These are phyloP conservation scores for Sclerotinia glacialis DNA, from an alignment of 2,329 filamentous ascomycete species.

Conservation along the genomic window DNA sequence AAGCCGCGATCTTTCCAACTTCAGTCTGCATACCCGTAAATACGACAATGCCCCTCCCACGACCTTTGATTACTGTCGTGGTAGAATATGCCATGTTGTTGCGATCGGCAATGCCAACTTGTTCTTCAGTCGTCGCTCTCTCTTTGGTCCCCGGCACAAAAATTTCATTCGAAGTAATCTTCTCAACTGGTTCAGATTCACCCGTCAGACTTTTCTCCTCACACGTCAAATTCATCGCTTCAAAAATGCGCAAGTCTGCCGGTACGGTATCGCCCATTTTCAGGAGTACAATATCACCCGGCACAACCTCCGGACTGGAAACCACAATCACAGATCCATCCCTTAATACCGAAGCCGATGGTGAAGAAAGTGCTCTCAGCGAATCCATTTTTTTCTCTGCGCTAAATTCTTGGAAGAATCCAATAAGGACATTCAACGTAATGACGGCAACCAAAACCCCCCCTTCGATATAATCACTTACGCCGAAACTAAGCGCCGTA, in stretches of 20 bases:
- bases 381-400: slow-evolving; percentile 55
- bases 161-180: slow-evolving; percentile 56
- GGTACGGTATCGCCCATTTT: slow-evolving; percentile 95
- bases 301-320: slow-evolving; percentile 56
- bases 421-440: slow-evolving; percentile 56
- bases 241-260: slow-evolving; percentile 67
- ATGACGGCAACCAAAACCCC: slow-evolving; percentile 59
- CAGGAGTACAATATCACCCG: slow-evolving; percentile 84
- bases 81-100: slow-evolving; percentile 56
- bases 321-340: slow-evolving; percentile 50
- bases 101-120: slow-evolving; percentile 51
- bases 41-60: slow-evolving; percentile 53
- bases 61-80: slow-evolving; percentile 53
- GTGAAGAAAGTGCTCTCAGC: slow-evolving; percentile 49
- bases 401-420: slow-evolving; percentile 53
- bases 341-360: slow-evolving; percentile 50
- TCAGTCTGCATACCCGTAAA: slow-evolving; percentile 57
- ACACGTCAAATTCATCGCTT: slow-evolving; percentile 58
- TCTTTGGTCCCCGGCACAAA: slow-evolving; percentile 34
- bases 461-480: slow-evolving; percentile 58
- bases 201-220: slow-evolving; percentile 99
- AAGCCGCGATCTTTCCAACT: slow-evolving; percentile 53
- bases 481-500: slow-evolving; percentile 57
- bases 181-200: slow-evolving; percentile 82
- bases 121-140: slow-evolving; percentile 42